These are phyloP conservation scores for Candida germanica DNA, from an alignment of 805 yeast species.

Conservation along the genomic window DNA sequence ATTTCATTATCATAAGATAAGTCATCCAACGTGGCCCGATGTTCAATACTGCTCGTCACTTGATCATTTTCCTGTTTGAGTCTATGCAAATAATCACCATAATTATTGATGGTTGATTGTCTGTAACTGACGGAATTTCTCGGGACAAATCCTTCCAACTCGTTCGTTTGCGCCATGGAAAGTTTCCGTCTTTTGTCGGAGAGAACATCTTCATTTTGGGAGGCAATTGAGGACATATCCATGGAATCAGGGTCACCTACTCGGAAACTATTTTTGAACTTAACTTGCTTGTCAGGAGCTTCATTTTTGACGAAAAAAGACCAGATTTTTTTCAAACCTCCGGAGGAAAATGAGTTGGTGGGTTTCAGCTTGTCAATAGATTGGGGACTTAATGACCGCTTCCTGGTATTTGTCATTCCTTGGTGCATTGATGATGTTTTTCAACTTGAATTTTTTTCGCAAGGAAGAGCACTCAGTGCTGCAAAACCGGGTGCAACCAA, in stretches of 20 bases:
- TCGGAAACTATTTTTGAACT: slow-evolving; percentile 1
- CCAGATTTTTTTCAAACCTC: slow-evolving; percentile 10
- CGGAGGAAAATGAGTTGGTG: background rate
- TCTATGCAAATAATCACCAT: slow-evolving; percentile 9
- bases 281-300: slow-evolving; percentile 4
- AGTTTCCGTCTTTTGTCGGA: slow-evolving; percentile 28
- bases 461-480: too few species aligned
- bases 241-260: background rate
- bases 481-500: too few species aligned
- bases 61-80: slow-evolving; percentile 20
- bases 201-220: slow-evolving; percentile 10
- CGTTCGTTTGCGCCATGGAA: slow-evolving; percentile 18
- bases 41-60: slow-evolving; percentile 17
- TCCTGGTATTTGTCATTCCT: slow-evolving; percentile 7
- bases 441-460: too few species aligned
- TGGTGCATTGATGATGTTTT: too few species aligned
- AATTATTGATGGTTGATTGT: slow-evolving; percentile 7
- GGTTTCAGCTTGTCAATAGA: slow-evolving; percentile 4
- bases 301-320: slow-evolving; percentile 10
- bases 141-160: slow-evolving; percentile 18
- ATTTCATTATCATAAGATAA: background rate
- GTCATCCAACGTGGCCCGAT: slow-evolving; percentile 18
- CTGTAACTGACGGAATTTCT: slow-evolving; percentile 20
- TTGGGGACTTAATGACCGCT: slow-evolving; percentile 20
- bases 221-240: background rate